These are phyloP conservation scores for Zygoascus sp. DNA, from an alignment of 1,139 yeast species.

Conservation along the genomic window DNA sequence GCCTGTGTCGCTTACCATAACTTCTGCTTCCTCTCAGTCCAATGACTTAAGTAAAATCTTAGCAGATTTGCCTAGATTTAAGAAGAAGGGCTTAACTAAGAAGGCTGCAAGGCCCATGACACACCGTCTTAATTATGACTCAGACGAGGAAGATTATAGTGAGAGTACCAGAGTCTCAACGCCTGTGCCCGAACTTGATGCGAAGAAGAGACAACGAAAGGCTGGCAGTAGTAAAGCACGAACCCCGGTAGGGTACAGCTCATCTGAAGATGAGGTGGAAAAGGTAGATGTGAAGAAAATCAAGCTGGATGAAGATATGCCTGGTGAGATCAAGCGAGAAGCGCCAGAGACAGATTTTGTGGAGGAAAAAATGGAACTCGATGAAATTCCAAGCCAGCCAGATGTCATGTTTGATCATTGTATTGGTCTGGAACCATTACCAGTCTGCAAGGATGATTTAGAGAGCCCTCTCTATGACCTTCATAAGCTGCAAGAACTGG, in stretches of 20 bases:
- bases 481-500: constrained; percentile 46
- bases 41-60: constrained; percentile 16
- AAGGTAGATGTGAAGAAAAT: constrained; percentile 17
- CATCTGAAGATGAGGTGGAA: constrained; percentile 24
- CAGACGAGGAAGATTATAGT: constrained; percentile 45
- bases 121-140: constrained; percentile 58
- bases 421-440: constrained; percentile 37
- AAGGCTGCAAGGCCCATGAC: constrained; percentile 54
- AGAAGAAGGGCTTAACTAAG: constrained; percentile 26
- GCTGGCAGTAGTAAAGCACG: not conserved
- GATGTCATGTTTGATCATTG: constrained; percentile 27
- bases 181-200: constrained; percentile 27
- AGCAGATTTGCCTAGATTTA: constrained; percentile 47
- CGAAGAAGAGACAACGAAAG: not conserved
- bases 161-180: constrained; percentile 39
- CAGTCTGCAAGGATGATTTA: constrained; percentile 48
- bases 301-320: constrained; percentile 10
- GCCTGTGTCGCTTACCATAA: constrained; percentile 4
- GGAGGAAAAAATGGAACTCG: constrained; percentile 7
- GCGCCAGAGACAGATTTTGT: constrained; percentile 14
- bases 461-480: constrained; percentile 39
- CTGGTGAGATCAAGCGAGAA: constrained; percentile 7
- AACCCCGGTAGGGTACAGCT: constrained; percentile 22
- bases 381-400: constrained; percentile 33
- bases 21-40: not conserved